Conservation (phyloP, 2,329 filamentous ascomycete species). For the Emericellopsis atlantica region DNA sequence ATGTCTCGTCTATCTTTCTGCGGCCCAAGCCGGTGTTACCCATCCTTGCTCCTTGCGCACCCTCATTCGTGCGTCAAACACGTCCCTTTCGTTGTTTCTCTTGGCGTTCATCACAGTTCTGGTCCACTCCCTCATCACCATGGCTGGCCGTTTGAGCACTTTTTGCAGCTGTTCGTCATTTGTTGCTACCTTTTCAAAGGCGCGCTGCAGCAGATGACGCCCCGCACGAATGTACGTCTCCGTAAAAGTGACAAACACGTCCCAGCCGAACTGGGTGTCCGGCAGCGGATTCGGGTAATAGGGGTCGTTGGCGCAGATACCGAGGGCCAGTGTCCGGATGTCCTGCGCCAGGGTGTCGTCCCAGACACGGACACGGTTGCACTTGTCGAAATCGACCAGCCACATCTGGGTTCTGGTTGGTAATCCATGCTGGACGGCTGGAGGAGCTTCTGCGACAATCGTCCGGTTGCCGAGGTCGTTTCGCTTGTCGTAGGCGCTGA, state of each 20-base stretch:
- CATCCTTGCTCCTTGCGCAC: constrained; percentile 4
- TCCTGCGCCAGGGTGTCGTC: constrained; percentile 1
- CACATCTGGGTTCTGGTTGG: constrained; percentile 4
- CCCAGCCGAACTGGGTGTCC: constrained; percentile 6
- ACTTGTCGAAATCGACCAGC: constrained; percentile 5
- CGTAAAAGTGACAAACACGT: constrained; percentile 4
- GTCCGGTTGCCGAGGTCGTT: constrained; percentile 2
- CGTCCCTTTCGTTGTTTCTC: constrained; percentile 4
- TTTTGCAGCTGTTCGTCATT: constrained; percentile 3
- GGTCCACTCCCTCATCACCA: constrained; percentile 4
- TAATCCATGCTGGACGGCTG: constrained; percentile 1
- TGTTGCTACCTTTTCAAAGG: constrained; percentile 5
- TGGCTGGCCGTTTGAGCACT: constrained; percentile 3
- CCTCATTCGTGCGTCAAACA: constrained; percentile 1
- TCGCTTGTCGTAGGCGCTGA: constrained; percentile 1
- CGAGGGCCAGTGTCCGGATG: constrained; percentile 4
- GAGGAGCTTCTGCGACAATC: neutral
- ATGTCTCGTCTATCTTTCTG: no score
- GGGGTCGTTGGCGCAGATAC: constrained; percentile 4
- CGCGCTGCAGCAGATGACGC: constrained; percentile 2
- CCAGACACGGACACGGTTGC: constrained; percentile 4
- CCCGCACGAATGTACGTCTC: constrained; percentile 4
- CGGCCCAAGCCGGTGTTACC: constrained; percentile 1
- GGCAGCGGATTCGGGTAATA: constrained; percentile 3
- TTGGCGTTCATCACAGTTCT: constrained; percentile 4